These are phyloP conservation scores for Penicillium crustosum DNA, from an alignment of 2,329 filamentous ascomycete species.

Conservation along the genomic window DNA sequence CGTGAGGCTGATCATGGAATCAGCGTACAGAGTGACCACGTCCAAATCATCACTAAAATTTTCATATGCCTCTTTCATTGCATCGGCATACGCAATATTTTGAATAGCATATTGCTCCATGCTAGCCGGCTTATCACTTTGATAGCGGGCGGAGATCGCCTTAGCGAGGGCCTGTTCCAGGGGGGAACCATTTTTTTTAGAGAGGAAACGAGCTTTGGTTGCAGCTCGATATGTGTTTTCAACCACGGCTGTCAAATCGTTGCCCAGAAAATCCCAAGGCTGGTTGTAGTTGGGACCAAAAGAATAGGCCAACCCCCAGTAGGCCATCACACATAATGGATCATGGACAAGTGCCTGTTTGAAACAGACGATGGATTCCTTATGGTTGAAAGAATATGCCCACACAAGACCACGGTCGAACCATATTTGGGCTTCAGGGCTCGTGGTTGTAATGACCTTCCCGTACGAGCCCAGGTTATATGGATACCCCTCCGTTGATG, in stretches of 20 bases:
- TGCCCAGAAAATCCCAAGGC: constrained; percentile 70
- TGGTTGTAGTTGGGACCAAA: constrained; percentile 79
- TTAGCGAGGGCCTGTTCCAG: constrained; percentile 64
- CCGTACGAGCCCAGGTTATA: constrained; percentile 30
- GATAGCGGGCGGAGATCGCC: constrained; percentile 64
- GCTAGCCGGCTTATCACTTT: constrained; percentile 47
- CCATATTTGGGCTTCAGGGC: constrained; percentile 37
- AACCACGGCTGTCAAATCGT: constrained; percentile 56
- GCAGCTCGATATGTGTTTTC: constrained; percentile 49
- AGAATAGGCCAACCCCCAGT: constrained; percentile 57
- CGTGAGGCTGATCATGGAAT: constrained; percentile 65
- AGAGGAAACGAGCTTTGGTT: constrained; percentile 44
- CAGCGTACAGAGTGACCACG: constrained; percentile 63
- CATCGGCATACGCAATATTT: constrained; percentile 62
- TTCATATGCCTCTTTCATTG: constrained; percentile 58
- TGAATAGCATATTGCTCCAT: constrained; percentile 52
- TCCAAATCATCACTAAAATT: constrained; percentile 60
- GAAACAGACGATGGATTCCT: constrained; percentile 41
- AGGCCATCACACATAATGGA: constrained; percentile 39
- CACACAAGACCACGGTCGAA: constrained; percentile 42
- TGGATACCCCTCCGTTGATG: constrained; percentile 14
- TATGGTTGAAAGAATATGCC: constrained; percentile 44
- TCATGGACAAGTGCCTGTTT: constrained; percentile 37
- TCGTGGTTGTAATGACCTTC: constrained; percentile 36
- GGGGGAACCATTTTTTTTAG: constrained; percentile 40